Percentiles rank a stretch among this genome's conserved stretches.
These are phyloP conservation scores for Trametes versicolor DNA, from an alignment of 1,284 basidiomycete genomes.

Conservation along the genomic window DNA sequence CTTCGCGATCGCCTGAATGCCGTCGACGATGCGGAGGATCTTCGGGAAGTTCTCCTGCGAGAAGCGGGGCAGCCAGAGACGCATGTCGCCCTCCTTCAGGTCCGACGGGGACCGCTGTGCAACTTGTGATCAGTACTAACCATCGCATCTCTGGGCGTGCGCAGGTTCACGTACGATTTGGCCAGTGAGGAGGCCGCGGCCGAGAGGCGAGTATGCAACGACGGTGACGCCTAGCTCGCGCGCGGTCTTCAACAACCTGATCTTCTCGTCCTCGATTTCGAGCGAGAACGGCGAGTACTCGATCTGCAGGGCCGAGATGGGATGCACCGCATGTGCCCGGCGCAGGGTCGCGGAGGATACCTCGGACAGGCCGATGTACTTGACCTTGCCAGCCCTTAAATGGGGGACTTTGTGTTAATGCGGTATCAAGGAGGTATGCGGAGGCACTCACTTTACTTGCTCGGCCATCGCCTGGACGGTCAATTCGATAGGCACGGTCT, in stretches of 20 bases:
- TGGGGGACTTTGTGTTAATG: background rate
- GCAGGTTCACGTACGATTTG: slow-evolving; percentile 54
- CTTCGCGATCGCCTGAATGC: slow-evolving; percentile 46
- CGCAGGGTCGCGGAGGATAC: slow-evolving; percentile 53
- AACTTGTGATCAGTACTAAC: no score
- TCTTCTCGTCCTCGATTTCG: slow-evolving; percentile 53
- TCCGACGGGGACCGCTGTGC: background rate
- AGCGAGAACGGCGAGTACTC: slow-evolving; percentile 57
- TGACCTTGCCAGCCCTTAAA: slow-evolving; percentile 49
- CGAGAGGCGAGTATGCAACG: slow-evolving; percentile 70
- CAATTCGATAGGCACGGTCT: slow-evolving; percentile 45
- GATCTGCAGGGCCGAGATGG: slow-evolving; percentile 53
- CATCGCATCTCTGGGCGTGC: no score
- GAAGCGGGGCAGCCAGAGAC: slow-evolving; percentile 49
- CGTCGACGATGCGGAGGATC: slow-evolving; percentile 53
- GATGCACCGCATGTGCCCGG: slow-evolving; percentile 52
- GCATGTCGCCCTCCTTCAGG: slow-evolving; percentile 62
- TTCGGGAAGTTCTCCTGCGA: slow-evolving; percentile 55
- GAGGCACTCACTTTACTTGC: slow-evolving; percentile 42
- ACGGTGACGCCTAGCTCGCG: slow-evolving; percentile 63
- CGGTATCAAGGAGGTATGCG: background rate
- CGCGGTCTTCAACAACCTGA: slow-evolving; percentile 57
- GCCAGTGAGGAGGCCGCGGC: slow-evolving; percentile 71
- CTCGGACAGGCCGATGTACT: slow-evolving; percentile 56
- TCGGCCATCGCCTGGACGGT: slow-evolving; percentile 47